Conservation (phyloP, 2,329 filamentous ascomycete species). For the Elsinoe fawcettii region DNA sequence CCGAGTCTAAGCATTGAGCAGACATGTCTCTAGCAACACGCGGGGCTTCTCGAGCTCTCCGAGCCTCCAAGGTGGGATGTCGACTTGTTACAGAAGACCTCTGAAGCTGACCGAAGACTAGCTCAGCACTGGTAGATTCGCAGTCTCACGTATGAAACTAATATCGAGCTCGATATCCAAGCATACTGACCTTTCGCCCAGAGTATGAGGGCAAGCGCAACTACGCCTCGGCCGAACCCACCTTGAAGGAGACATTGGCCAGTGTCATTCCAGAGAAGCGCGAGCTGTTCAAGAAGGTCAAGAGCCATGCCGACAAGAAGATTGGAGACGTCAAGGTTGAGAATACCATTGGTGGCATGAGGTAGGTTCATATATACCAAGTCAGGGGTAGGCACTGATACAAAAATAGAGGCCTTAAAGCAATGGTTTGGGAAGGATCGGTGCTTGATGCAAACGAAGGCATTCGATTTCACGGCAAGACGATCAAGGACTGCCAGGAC, state of each 20-base stretch:
- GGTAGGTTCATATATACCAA: slow-evolving; percentile 35
- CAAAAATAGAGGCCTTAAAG: slow-evolving; percentile 64
- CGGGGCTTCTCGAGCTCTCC: slow-evolving; percentile 54
- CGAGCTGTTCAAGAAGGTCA: slow-evolving; percentile 89
- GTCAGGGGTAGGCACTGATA: slow-evolving; percentile 14
- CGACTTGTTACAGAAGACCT: not conserved
- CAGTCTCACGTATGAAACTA: slow-evolving; percentile 1
- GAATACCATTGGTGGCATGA: slow-evolving; percentile 93
- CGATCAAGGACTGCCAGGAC: slow-evolving; percentile 95
- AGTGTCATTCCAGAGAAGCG: slow-evolving; percentile 84
- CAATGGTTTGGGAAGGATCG: slow-evolving; percentile 98
- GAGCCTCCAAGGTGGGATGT: slow-evolving; percentile 55
- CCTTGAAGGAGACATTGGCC: slow-evolving; percentile 80
- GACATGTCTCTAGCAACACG: slow-evolving; percentile 60
- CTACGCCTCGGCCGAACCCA: slow-evolving; percentile 74
- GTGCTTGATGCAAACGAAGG: slow-evolving; percentile 95
- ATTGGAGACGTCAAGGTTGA: slow-evolving; percentile 91
- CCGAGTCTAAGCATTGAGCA: not conserved
- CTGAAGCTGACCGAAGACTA: not conserved
- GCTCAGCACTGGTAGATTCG: slow-evolving; percentile 10
- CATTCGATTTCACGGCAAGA: slow-evolving; percentile 94
- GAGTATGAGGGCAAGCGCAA: slow-evolving; percentile 38
- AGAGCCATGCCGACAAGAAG: slow-evolving; percentile 70
- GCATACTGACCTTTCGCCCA: slow-evolving; percentile 21
- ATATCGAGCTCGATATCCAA: slow-evolving; percentile 11